Evolutionary conservation across 192 early-diverging fungal genomes (phyloP).

Genomic region (Neocallimastix lanati): DNA sequence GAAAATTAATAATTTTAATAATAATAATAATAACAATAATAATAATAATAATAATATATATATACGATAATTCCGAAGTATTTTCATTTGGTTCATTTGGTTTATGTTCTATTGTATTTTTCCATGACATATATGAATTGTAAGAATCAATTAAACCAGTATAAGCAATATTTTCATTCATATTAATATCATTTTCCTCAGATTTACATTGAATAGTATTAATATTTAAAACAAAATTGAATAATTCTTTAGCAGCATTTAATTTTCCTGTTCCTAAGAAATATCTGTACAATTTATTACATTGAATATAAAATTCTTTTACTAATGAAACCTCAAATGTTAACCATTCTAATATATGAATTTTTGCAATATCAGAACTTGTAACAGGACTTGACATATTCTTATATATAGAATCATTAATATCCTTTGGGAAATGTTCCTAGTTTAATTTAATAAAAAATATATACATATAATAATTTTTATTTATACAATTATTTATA

Average conservation of each 20-base stretch:
- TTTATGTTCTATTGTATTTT: background rate
- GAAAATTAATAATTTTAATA: no score
- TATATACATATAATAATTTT: no score
- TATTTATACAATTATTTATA: no score
- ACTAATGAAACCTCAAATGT: background rate
- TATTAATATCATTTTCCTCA: background rate
- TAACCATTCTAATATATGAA: background rate
- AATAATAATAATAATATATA: no score
- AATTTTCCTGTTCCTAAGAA: background rate
- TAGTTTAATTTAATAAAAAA: background rate
- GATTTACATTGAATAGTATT: background rate
- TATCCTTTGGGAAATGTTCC: background rate
- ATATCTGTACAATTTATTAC: background rate
- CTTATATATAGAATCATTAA: background rate
- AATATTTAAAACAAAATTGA: background rate
- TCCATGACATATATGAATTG: background rate
- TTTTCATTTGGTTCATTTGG: background rate
- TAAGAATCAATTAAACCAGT: background rate
- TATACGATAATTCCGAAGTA: background rate
- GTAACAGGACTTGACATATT: background rate
- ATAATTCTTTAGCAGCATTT: background rate
- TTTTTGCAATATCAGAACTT: background rate
- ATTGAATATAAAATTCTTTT: background rate
- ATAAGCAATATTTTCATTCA: background rate
- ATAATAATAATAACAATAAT: background rate